Base-by-base conservation (phyloP, 257 asterid species). In the Nicotiana obtusifolia region DNA sequence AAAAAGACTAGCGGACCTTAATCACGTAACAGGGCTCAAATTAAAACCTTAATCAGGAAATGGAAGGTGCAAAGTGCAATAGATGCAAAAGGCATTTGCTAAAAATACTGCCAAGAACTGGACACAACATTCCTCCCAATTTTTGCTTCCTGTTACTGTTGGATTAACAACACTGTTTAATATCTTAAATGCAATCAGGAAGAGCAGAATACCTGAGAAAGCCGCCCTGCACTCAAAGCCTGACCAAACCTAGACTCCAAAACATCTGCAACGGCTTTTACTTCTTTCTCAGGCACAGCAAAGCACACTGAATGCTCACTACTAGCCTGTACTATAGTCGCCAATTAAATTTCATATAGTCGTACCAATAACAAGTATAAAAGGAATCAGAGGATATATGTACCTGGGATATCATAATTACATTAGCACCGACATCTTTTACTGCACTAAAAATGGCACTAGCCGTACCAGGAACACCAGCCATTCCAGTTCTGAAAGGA, bases 271-370 rank as follows among this genome's bases (percentile, higher is more conserved):
- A 96, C 99, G 56, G 97, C 93, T 87, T 90, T 90, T 19, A 94
- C 98, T 87, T 96, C 99, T 68, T 86, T 91, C 84, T 96, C 97
- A 73, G 99, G 99, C 28, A 96, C 99, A 82, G 99, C 99, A 86
- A 96, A 96, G 90, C 99, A 96, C 66, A 96, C 97, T 17, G 99
- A 96, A 86, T 96, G 99, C 90, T 96, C 99, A 83, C 99, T 96
- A 83, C 99, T 96, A 64, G 99, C 99, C 98, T 95, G 94, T 69
- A 82, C 65, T 76, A 31, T 19, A 82, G 77, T 57, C 81, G 33
- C 86, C 81, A 57, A 41, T 86, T 83, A 54, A 82, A 84, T 30
- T 17, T 75, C 75, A n/a, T 69, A 66, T 20, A 77, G 64, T 22
- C 57, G 64, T 19, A 71, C 17, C 31, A 66, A 10, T 68, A 83